Evolutionary conservation across 352 stramenopile species (phyloP).

Genomic region (Phytophthora sojae): DNA sequence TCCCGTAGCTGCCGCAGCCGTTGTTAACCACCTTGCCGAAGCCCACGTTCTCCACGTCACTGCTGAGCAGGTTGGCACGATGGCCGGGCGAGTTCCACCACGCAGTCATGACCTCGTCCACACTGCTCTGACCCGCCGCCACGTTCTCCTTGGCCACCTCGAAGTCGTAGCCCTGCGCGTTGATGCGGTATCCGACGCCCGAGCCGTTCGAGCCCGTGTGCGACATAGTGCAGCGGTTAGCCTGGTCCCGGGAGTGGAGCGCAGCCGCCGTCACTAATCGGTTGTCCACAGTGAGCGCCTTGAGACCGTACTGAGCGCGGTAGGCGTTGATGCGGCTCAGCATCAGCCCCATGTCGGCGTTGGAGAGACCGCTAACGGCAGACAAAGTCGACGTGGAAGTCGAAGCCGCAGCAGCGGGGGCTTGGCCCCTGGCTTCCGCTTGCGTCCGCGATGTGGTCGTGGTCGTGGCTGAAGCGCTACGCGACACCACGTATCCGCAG

Average conservation of each 20-base stretch:
- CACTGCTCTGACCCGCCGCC: constrained; percentile 48
- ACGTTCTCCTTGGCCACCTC: constrained; percentile 53
- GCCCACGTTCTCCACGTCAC: constrained; percentile 38
- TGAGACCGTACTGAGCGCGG: constrained; percentile 45
- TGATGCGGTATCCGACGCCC: constrained; percentile 40
- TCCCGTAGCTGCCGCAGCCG: constrained; percentile 29
- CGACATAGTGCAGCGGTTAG: constrained; percentile 52
- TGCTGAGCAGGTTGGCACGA: constrained; percentile 54
- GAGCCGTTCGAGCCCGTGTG: constrained; percentile 52
- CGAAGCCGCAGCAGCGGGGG: background rate
- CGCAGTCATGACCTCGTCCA: constrained; percentile 52
- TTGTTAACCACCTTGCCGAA: constrained; percentile 43
- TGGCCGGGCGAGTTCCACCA: constrained; percentile 65
- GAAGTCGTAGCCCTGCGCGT: constrained; percentile 45
- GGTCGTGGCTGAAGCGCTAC: constrained; percentile 8
- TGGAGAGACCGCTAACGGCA: constrained; percentile 40
- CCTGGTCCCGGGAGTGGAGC: constrained; percentile 56
- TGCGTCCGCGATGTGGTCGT: background rate
- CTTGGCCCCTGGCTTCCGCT: constrained; percentile 9
- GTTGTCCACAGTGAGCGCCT: constrained; percentile 51
- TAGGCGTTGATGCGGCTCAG: constrained; percentile 58
- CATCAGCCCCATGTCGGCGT: constrained; percentile 48
- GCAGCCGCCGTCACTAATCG: constrained; percentile 43
- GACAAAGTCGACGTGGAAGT: background rate
- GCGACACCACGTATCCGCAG: constrained; percentile 49